Conservation (phyloP, 1,139 yeast species). For the Yamadazyma aaseri region DNA sequence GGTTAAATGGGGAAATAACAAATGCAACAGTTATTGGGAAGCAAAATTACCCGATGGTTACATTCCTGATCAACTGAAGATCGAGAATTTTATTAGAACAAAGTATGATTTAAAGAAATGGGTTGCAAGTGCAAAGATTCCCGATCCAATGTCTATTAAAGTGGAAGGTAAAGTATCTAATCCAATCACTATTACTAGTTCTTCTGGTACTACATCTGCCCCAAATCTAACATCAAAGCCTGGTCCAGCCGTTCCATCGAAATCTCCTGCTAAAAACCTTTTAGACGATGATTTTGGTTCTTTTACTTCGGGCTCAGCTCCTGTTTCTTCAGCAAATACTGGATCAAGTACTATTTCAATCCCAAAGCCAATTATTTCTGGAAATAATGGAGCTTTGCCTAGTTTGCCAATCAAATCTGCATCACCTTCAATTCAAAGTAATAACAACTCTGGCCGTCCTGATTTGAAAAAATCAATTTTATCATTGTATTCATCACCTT, state of each 20-base stretch:
- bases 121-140: constrained; percentile 53
- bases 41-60: constrained; percentile 67
- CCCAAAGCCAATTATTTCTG: constrained; percentile 10
- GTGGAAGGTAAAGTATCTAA: constrained; percentile 1
- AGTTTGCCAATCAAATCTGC: constrained; percentile 12
- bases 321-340: constrained; percentile 9
- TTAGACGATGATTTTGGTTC: constrained; percentile 45
- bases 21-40: constrained; percentile 83
- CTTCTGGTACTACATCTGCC: constrained; percentile 2
- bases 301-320: constrained; percentile 22
- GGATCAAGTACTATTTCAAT: constrained; percentile 5
- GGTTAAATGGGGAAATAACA: constrained; percentile 83
- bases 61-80: constrained; percentile 80
- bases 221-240: not conserved
- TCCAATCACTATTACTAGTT: not conserved
- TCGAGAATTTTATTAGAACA: constrained; percentile 85
- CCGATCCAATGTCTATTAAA: constrained; percentile 53
- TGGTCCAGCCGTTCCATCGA: constrained; percentile 1
- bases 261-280: constrained; percentile 16
- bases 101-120: constrained; percentile 91
- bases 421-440: constrained; percentile 15
- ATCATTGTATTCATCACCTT: constrained; percentile 80
- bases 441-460: constrained; percentile 34
- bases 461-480: constrained; percentile 89
- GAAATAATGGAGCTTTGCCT: constrained; percentile 11